Base-by-base conservation (phyloP, 352 stramenopile genomes). In the Phytophthora ramorum region DNA sequence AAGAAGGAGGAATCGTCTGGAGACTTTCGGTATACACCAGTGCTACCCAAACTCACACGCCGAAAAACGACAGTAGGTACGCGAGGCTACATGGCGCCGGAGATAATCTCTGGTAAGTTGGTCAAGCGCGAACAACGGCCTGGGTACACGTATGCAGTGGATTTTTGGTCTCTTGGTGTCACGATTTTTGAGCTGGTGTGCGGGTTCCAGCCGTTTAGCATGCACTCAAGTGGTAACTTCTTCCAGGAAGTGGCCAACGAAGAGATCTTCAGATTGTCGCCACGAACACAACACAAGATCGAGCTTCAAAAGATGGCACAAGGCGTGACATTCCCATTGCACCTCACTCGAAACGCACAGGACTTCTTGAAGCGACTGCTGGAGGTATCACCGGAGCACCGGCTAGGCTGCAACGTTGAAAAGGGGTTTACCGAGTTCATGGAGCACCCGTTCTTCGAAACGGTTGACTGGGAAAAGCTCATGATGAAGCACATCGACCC, bases 101-200 rank as follows among this genome's bases (percentile, higher is more conserved):
- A 97, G 63, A 95, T 97, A 65, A 93, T 96, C 26, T 91, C 84
- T 0, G 86, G 91, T 26, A 92, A 96, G 57, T 71, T 91, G n/a
- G 75, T 94, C 37, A 88, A 90, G 51, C 78, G 85, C 19, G 79
- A 91, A 24, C 83, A 96, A 66, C 83, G 85, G 2, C 81, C 83
- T 3, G 89, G 89, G 4, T 95, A 95, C 62, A 92, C 82, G 17
- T 86, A 70, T 44, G 80, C 83, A 10, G 82, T 94, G 19, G 85
- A 94, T 63, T 93, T 87, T 62, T 94, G 86, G 83, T 91, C 85
- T 35, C 76, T 94, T n/a, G 85, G 85, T 2, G 79, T 95, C 44
- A 91, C 90, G 22, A 90, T 96, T 22, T 97, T 95, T 58, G 92
- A 98, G 73, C 73, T 97, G 14, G 73, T 97, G 58, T 93, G 81